Conservation (phyloP, 345 rosid genomes). For the Sonneratia alba region DNA sequence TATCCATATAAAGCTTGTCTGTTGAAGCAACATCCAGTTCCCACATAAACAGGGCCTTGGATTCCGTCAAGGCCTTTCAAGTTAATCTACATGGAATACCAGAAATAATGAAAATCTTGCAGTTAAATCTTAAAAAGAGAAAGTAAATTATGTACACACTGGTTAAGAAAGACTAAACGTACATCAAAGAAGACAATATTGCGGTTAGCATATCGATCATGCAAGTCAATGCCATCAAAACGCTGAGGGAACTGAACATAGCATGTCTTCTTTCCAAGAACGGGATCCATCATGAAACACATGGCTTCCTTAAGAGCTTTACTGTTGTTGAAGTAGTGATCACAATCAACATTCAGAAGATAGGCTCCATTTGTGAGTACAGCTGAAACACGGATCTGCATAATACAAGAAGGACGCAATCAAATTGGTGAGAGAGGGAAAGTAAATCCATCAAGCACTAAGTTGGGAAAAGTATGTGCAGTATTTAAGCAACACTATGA, state of each 20-base stretch:
- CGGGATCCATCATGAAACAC: slow-evolving; percentile 99
- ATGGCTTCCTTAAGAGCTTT: slow-evolving; percentile 98
- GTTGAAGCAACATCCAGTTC: slow-evolving; percentile 98
- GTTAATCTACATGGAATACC: slow-evolving; percentile 57
- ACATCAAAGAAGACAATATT: slow-evolving; percentile 98
- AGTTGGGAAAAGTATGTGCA: neutral
- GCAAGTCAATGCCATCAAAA: slow-evolving; percentile 98
- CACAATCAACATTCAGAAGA: slow-evolving; percentile 97
- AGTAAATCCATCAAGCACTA: neutral
- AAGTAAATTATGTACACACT: neutral
- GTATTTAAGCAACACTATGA: neutral
- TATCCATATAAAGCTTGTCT: slow-evolving; percentile 98
- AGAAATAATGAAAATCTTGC: slow-evolving; percentile 4
- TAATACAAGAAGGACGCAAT: slow-evolving; percentile 12
- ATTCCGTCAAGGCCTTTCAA: slow-evolving; percentile 96
- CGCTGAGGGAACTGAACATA: slow-evolving; percentile 99
- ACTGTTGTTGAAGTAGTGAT: slow-evolving; percentile 99
- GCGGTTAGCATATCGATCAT: slow-evolving; percentile 99
- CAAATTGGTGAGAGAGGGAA: neutral
- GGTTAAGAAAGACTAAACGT: slow-evolving; percentile 17
- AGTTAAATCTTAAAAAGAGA: slow-evolving; percentile 1
- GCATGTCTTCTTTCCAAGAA: slow-evolving; percentile 80
- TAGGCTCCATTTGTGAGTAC: slow-evolving; percentile 97
- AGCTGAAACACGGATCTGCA: slow-evolving; percentile 96
- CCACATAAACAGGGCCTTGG: slow-evolving; percentile 99